A percentile compares a stretch with the other conserved stretches of the same genome.
Evolutionary conservation across 129 eudicot species (phyloP).

Genomic region (Daucus carota): DNA sequence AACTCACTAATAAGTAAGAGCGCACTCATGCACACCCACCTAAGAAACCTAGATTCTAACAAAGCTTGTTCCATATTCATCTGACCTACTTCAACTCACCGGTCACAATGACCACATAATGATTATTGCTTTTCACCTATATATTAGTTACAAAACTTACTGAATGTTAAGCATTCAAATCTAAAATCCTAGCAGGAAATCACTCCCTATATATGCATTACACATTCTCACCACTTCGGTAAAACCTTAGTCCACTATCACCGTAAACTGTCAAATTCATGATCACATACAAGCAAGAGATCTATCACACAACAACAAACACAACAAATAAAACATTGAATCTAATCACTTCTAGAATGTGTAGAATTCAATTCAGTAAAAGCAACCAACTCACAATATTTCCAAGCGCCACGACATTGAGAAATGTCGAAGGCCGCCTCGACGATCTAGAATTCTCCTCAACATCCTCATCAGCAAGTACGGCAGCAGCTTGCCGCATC

Average conservation of each 20-base stretch:
- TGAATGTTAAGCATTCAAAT: too few relatives aligned
- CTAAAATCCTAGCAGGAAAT: too few relatives aligned
- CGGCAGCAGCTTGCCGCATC: conserved; percentile 94
- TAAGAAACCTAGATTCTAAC: background rate
- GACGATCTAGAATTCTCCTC: conserved; percentile 57
- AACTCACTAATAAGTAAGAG: background rate
- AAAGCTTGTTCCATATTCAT: background rate
- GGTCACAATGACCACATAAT: background rate
- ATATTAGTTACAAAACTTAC: background rate
- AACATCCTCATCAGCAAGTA: conserved; percentile 91
- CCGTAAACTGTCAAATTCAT: background rate
- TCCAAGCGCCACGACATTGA: conserved; percentile 89
- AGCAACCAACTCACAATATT: conserved; percentile 58
- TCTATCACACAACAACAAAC: conserved; percentile 20
- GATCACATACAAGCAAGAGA: conserved; percentile 24
- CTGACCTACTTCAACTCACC: background rate
- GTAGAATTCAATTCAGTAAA: background rate
- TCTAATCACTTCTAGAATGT: background rate
- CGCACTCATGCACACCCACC: background rate
- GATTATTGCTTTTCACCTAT: background rate
- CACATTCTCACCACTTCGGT: background rate
- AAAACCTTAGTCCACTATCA: background rate
- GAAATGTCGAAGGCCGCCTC: conserved; percentile 64
- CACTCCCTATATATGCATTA: background rate
- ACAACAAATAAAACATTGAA: conserved; percentile 4